Percentiles rank a stretch among this genome's conserved stretches.
phyloP scores from a whole-genome alignment of 169 alveolate species.

The Amoebophrya sp. region DNA sequence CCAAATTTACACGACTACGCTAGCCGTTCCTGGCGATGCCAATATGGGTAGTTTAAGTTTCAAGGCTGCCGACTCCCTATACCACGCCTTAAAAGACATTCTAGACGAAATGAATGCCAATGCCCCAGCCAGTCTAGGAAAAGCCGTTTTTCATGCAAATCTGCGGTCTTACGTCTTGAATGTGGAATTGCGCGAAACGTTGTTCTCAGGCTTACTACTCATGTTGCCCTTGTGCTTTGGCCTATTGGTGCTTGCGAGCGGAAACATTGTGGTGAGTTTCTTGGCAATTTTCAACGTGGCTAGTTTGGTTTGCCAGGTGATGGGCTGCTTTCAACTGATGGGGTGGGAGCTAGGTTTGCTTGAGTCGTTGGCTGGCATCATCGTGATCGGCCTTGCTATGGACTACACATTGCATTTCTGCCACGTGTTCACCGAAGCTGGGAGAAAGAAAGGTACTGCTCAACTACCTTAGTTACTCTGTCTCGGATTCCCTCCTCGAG shows the following conservation, averaged over 20 bases:
- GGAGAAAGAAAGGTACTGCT: background rate
- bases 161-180: background rate
- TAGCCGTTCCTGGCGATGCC: background rate
- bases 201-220: background rate
- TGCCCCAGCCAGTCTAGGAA: background rate
- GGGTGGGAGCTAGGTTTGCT: constrained; percentile 4
- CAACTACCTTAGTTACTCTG: no score
- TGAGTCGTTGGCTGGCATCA: background rate
- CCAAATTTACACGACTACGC: background rate
- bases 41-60: background rate
- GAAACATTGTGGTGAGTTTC: background rate
- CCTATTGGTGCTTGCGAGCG: background rate
- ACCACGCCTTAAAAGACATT: background rate
- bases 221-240: background rate
- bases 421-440: background rate
- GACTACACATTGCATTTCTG: background rate
- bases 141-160: background rate
- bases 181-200: background rate
- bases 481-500: no score
- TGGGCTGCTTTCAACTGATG: background rate
- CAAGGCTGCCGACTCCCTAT: background rate
- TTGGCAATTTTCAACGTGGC: background rate
- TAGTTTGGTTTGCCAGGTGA: background rate
- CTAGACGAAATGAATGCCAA: background rate
- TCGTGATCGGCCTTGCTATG: constrained; percentile 4